Evolutionary conservation across 306 rosid genomes (phyloP), one percentile per base, ranked within the genome.

Genomic region (Prunus kanzakura): DNA sequence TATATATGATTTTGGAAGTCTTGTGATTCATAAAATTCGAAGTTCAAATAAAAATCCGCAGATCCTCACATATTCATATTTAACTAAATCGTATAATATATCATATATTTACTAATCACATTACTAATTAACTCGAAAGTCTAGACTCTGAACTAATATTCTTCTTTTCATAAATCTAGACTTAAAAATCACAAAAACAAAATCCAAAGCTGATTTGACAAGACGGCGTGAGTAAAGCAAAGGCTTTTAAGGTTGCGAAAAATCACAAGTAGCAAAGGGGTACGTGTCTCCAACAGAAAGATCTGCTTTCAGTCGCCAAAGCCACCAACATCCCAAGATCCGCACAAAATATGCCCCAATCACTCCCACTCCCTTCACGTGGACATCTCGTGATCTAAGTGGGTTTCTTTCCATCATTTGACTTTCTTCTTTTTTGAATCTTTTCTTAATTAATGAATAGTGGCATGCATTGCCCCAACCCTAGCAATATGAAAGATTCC

Each of bases 381-480:
- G 98, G 92, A 86, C 79, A 85, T 83, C 97, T 87, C 91, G 93
- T 91, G 96, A 75, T 76, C 22, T 69, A 69, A 68, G 86, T 84
- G 82, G 88, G 73, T 56, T 58, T 19, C 60, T 25, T 51, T 16
- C 22, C 63, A 13, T 73, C 23, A 64, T 76, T 38, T 64, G 65
- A 74, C 86, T 75, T 73, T 60, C 56, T 73, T 60, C 56, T 47
- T 64, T 47, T 23, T 54, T 70, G 75, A 52, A 68, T 43, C 69
- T 12, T 41, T 76, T 35, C 46, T 63, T 20, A 80, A 49, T 29
- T 38, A 55, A 50, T 64, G 73, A 47, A 54, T 45, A 51, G 38
- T 35, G 58, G 35, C 57, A 20, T 14, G 65, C 32, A 74, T 25
- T 61, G 14, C 19, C 16, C 15, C 7, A 61, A 38, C 2, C 41